Conservation (phyloP, 164 flowering plant species). For the Macadamia integrifolia region DNA sequence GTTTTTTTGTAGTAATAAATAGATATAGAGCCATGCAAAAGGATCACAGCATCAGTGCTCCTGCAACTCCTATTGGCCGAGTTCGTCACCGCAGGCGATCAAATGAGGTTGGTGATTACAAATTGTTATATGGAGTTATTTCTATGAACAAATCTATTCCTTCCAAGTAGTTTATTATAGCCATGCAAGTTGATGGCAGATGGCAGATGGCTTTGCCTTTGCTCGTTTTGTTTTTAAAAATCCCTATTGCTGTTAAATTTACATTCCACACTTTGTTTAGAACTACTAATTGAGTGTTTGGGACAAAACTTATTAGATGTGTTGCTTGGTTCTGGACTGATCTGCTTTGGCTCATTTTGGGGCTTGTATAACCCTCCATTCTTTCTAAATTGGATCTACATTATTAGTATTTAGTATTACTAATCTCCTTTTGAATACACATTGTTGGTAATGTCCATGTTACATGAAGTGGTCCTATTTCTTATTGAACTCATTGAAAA, state of each 20-base stretch:
- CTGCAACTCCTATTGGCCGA: constrained; percentile 39
- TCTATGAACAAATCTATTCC: neutral
- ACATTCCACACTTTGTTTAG: neutral
- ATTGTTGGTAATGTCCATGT: too few relatives aligned
- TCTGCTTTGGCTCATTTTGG: neutral
- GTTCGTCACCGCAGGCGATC: constrained; percentile 68
- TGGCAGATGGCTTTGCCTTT: neutral
- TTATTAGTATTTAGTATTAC: too few relatives aligned
- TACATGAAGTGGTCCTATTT: neutral
- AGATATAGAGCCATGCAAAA: constrained; percentile 30
- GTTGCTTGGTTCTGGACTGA: neutral
- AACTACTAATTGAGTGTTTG: too few relatives aligned
- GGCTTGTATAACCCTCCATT: neutral
- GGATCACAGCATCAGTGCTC: constrained; percentile 26
- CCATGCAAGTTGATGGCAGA: neutral
- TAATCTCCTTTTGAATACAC: too few relatives aligned
- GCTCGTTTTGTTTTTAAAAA: neutral
- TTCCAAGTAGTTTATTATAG: neutral
- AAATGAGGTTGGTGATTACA: constrained; percentile 48
- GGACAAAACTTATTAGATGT: neutral
- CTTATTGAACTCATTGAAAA: neutral
- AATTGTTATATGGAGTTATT: constrained; percentile 4
- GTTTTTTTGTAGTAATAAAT: constrained; percentile 1
- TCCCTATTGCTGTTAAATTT: too few relatives aligned
- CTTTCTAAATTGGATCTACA: neutral